A percentile compares a stretch with the other conserved stretches of the same genome.
phyloP scores from a whole-genome alignment of 352 stramenopile species.

The Pythium sukuiense region DNA sequence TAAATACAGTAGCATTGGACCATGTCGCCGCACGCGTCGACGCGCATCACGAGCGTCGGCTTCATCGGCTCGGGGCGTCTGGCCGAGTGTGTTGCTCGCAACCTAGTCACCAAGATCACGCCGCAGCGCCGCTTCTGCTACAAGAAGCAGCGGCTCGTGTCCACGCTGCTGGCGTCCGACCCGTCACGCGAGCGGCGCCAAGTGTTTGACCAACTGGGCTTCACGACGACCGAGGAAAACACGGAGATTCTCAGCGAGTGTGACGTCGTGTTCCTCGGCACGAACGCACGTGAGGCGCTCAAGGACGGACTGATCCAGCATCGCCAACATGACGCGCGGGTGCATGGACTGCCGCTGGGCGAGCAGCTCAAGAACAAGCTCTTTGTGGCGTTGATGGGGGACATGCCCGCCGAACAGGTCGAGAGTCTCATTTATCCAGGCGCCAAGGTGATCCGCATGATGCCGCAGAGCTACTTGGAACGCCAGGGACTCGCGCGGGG shows the following conservation, averaged over 20 bases:
- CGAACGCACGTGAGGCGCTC: conserved; percentile 49
- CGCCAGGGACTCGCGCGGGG: conserved; percentile 51
- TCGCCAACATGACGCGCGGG: background rate
- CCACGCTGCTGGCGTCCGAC: conserved; percentile 64
- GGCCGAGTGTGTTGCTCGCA: conserved; percentile 60
- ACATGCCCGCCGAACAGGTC: conserved; percentile 51
- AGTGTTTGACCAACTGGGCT: conserved; percentile 61
- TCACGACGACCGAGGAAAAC: conserved; percentile 61
- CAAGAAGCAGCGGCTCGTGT: conserved; percentile 71
- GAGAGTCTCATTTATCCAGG: conserved; percentile 57
- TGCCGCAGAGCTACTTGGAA: conserved; percentile 63
- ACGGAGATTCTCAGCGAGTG: conserved; percentile 64
- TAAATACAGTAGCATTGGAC: background rate
- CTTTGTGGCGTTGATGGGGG: conserved; percentile 74
- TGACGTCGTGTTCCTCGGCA: conserved; percentile 71
- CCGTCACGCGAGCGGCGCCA: conserved; percentile 53
- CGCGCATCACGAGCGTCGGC: conserved; percentile 57
- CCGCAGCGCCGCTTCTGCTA: conserved; percentile 70
- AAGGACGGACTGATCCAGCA: conserved; percentile 20
- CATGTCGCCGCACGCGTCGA: conserved; percentile 20
- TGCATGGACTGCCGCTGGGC: background rate
- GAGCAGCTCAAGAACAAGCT: conserved; percentile 44
- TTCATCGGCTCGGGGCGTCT: conserved; percentile 73
- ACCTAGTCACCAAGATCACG: conserved; percentile 59
- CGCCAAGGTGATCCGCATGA: conserved; percentile 75